These are phyloP conservation scores for Capillidium rhysosporum DNA, from an alignment of 371 early-diverging fungal genomes.

Conservation along the genomic window DNA sequence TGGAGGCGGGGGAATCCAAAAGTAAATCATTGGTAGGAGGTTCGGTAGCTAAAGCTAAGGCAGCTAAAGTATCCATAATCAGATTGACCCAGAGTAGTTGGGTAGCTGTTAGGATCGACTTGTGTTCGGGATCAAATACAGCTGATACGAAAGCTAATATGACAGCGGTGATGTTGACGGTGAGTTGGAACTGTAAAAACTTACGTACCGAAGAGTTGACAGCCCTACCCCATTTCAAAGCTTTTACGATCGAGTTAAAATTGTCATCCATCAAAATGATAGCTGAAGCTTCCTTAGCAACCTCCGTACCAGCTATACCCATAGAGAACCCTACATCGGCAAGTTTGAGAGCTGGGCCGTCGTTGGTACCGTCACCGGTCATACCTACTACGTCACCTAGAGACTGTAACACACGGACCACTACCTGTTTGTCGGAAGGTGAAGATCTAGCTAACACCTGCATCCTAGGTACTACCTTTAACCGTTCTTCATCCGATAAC, in stretches of 20 bases:
- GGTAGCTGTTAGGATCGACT: conserved; percentile 55
- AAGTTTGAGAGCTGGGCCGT: conserved; percentile 79
- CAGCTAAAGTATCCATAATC: conserved; percentile 75
- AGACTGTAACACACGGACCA: conserved; percentile 65
- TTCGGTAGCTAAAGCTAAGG: conserved; percentile 72
- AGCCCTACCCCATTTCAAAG: conserved; percentile 87
- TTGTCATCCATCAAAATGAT: conserved; percentile 93
- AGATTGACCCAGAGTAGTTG: conserved; percentile 79
- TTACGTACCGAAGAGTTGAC: conserved; percentile 87
- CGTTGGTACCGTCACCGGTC: conserved; percentile 96
- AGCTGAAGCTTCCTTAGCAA: conserved; percentile 86
- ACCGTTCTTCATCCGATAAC: conserved; percentile 54
- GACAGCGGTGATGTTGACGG: conserved; percentile 85
- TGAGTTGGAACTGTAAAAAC: conserved; percentile 91
- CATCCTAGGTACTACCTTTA: conserved; percentile 56
- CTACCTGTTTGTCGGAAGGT: conserved; percentile 83
- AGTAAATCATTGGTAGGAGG: conserved; percentile 55
- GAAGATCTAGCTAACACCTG: conserved; percentile 84
- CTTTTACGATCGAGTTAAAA: conserved; percentile 74
- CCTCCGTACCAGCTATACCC: conserved; percentile 95
- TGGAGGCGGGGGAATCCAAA: conserved; percentile 53
- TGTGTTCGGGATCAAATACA: conserved; percentile 26
- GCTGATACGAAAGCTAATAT: conserved; percentile 39
- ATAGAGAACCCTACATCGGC: conserved; percentile 96
- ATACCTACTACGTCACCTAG: conserved; percentile 86